phyloP scores from a whole-genome alignment of 345 rosid genomes.

The Litchi chinensis region DNA sequence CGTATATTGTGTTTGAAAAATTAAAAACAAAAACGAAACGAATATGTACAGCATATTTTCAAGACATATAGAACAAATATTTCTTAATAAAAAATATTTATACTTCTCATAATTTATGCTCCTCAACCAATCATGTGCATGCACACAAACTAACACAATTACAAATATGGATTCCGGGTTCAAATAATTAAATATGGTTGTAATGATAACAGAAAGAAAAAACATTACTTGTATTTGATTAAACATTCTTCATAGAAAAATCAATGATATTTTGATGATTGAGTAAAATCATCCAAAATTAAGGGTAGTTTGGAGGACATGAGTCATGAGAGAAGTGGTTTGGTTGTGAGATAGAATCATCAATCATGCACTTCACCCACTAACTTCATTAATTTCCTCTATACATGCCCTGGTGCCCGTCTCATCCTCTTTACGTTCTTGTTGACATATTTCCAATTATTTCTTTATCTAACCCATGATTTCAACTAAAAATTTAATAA shows the following conservation, averaged over 20 bases:
- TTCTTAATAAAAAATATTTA: too few species aligned
- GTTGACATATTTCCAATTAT: neutral
- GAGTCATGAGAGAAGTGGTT: slow-evolving; percentile 13
- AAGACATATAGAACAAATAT: too few species aligned
- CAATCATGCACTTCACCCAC: slow-evolving; percentile 20
- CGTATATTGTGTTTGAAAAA: too few species aligned
- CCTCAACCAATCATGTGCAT: neutral
- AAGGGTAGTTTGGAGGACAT: neutral
- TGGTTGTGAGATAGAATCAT: slow-evolving; percentile 23
- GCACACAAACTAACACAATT: neutral
- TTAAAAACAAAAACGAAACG: too few species aligned
- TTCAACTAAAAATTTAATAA: neutral
- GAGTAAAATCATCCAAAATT: neutral
- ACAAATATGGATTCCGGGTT: neutral
- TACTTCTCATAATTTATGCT: neutral
- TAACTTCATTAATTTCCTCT: slow-evolving; percentile 27
- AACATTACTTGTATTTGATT: neutral
- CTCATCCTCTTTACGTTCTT: slow-evolving; percentile 28
- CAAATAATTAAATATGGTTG: neutral
- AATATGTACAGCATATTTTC: too few species aligned
- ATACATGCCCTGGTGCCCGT: too few species aligned
- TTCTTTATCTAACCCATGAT: neutral
- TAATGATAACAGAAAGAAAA: neutral
- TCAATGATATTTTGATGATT: slow-evolving; percentile 13
- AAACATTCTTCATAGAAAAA: neutral